Evolutionary conservation across 345 rosid species (phyloP).

Genomic region (Acer negundo): DNA sequence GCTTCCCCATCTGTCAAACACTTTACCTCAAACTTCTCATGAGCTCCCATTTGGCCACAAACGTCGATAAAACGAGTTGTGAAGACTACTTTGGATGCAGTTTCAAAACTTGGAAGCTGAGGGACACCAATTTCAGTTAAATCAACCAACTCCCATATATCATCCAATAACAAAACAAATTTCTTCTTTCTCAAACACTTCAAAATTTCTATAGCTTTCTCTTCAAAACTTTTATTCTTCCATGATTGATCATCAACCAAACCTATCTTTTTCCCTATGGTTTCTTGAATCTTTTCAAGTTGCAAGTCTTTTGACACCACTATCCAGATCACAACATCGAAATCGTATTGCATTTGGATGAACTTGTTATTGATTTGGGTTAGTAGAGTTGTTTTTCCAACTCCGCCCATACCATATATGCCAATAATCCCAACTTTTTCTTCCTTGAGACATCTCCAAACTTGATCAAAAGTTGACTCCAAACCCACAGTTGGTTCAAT

Average conservation of each 20-base stretch:
- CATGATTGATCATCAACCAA: neutral
- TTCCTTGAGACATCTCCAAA: constrained; percentile 13
- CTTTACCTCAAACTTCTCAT: neutral
- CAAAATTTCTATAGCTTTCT: neutral
- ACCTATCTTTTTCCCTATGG: neutral
- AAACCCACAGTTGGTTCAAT: neutral
- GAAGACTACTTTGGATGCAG: constrained; percentile 3
- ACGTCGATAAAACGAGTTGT: neutral
- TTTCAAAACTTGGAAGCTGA: neutral
- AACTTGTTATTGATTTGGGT: constrained; percentile 10
- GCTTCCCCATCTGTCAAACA: neutral
- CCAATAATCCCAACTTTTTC: neutral
- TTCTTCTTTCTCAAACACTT: neutral
- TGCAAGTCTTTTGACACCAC: neutral
- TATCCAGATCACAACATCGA: constrained; percentile 9
- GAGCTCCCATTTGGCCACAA: neutral
- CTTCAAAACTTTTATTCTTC: neutral
- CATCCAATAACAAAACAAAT: constrained; percentile 6
- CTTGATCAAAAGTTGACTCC: neutral
- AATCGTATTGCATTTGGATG: neutral
- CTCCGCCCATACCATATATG: constrained; percentile 15
- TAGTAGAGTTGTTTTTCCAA: constrained; percentile 18
- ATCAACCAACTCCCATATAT: constrained; percentile 15
- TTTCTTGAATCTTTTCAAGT: constrained; percentile 1
- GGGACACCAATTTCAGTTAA: neutral